Evolutionary conservation across 148 eudicot species (phyloP), one percentile per base, ranked within the genome.

Genomic region (Silene conica): DNA sequence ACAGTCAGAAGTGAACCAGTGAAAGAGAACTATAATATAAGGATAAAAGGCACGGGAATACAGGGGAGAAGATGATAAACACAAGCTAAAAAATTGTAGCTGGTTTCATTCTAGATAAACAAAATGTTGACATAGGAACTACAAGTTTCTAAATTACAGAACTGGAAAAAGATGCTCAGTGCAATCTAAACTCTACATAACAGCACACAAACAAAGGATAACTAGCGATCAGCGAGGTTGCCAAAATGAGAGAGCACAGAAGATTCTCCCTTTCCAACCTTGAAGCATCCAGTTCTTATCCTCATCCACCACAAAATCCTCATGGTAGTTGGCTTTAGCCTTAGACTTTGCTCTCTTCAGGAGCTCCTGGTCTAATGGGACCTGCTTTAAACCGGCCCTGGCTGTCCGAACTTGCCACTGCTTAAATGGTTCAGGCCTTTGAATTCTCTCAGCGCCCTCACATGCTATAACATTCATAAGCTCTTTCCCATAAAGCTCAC

Each of bases 221-320:
- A 56, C 16, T 50, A 50, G 14, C 58, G 23, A 16, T 71, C 76
- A 70, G 2, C 70, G 48, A 59, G 89, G 74, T 77, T 79, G 77
- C 90, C 90, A 87, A 60, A 82, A 77, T 1, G 90, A 87, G 71
- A 83, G 50, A 10, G 86, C 87, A 63, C 63, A 74, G 5, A 81
- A n/a, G 69, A 81, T 78, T 71, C 84, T 83, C 19, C 92, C 92
- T 74, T 88, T 88, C 92, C 92, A 88, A 9, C 92, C 92, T 58
- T 82, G 88, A 73, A 88, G 79, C 82, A 88, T 80, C 89, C 89
- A 88, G 31, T 74, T 68, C 41, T 74, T 74, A 54, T 83, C 88
- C 73, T 75, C 88, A 75, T 88, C 88, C 25, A 88, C 83, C 63
- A 88, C 78, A 52, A 88, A 86, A 73, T 88, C 84, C 74, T 81